These are phyloP conservation scores for Amborella trichopoda DNA, from an alignment of 164 flowering plant species.

Conservation along the genomic window DNA sequence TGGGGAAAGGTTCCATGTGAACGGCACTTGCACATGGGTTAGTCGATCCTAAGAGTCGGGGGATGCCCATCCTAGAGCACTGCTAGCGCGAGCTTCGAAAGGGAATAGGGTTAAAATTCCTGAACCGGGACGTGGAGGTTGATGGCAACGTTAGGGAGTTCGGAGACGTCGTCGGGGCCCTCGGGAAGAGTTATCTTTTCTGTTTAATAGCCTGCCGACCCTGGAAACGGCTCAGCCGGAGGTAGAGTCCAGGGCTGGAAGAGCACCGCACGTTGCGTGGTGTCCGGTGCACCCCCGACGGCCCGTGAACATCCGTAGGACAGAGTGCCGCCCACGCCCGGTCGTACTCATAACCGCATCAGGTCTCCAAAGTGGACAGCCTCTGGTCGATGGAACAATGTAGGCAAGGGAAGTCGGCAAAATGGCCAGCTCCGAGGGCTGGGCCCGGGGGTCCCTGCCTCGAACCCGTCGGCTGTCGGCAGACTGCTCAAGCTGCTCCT, in stretches of 20 bases:
- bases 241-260: constrained; percentile 1
- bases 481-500: constrained; percentile 12
- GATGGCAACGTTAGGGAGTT: constrained; percentile 1
- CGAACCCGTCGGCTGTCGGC: constrained; percentile 4
- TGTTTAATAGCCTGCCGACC: not conserved
- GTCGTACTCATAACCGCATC: constrained; percentile 6
- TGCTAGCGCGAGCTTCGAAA: not conserved
- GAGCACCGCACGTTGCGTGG: not conserved
- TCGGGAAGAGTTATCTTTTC: constrained; percentile 3
- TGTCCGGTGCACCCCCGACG: not conserved
- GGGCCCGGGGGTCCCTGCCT: constrained; percentile 3
- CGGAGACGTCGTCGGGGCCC: constrained; percentile 1
- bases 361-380: constrained; percentile 6
- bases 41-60: constrained; percentile 1
- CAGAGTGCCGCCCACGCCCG: not conserved
- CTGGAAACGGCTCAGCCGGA: not conserved
- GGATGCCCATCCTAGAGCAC: not conserved
- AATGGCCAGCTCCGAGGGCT: not conserved
- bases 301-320: not conserved
- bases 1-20: constrained; percentile 8
- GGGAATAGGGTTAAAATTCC: constrained; percentile 1
- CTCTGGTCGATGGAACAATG: constrained; percentile 4
- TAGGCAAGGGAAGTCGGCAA: constrained; percentile 8
- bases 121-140: not conserved
- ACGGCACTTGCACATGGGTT: constrained; percentile 6